Evolutionary conservation across 768 basidiomycete genomes (phyloP), one percentile per base, ranked within the genome.

Genomic region (Lyophyllum shimeji): DNA sequence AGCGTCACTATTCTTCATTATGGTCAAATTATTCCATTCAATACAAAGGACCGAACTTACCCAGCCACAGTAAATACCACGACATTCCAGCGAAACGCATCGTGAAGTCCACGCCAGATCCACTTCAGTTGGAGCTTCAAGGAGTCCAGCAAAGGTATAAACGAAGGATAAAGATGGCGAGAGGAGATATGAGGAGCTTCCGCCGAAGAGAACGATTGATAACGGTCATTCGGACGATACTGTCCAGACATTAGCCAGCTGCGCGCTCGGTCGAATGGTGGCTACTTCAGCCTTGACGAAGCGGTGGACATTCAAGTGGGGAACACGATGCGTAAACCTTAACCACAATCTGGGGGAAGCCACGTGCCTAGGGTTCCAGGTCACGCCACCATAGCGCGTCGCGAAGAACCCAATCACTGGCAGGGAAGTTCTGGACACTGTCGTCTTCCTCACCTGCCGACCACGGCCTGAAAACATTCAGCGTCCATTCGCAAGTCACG

Each of bases 11-110:
- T 45, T 52, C 57, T 55, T 52, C 23, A 33, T 46, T 44, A 55
- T 49, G 46, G 50, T 52, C 50, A 53, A 55, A 21, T 8, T 47
- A 12, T 50, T 46, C 34, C 7, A 42, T n/a, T 0, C 12, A 1
- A 1, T 39, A 20, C 17, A 25, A 7, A 20, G 12, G 11, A 8
- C 5, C 20, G 5, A 15, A 11, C 53, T 52, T 71, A 91, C 90
- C 82, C 82, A 42, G 77, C 70, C 39, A 87, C 75, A 1, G 84
- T 80, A 46, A 76, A 70, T 34, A 85, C 53, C 49, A 91, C 85
- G 23, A 81, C 66, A 67, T 84, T 81, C 87, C 88, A 90, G 27
- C 89, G 81, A 67, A 82, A 88, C 13, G 89, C 82, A 71, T 93
- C 90, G 40, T 81, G 64, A 11, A 92, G 65, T 15, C 90, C 91